phyloP scores from a whole-genome alignment of 768 basidiomycete species.

The Boletellus ananas region DNA sequence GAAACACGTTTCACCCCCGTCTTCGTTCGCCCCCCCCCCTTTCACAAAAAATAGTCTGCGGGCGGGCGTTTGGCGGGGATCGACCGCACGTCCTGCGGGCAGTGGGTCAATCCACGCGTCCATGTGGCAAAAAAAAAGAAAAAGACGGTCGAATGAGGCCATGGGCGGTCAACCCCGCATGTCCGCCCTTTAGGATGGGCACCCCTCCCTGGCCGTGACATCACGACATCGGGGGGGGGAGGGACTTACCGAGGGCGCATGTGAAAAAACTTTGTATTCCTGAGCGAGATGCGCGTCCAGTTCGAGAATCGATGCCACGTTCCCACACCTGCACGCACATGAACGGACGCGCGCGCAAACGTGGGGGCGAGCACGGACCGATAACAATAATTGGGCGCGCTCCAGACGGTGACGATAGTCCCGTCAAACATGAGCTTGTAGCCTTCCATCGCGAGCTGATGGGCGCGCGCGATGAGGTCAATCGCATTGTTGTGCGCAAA shows the following conservation, averaged over 20 bases:
- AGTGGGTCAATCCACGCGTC: too few relatives aligned
- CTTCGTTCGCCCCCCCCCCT: too few relatives aligned
- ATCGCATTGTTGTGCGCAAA: slow-evolving; percentile 92
- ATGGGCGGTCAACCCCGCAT: slow-evolving; percentile 22
- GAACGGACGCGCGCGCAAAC: slow-evolving; percentile 10
- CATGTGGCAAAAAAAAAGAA: too few relatives aligned
- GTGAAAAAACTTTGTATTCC: slow-evolving; percentile 93
- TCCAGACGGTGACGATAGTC: slow-evolving; percentile 96
- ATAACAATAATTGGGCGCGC: slow-evolving; percentile 98
- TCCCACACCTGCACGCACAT: slow-evolving; percentile 95
- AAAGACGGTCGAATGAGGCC: neutral
- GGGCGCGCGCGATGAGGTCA: slow-evolving; percentile 93
- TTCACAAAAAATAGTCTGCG: slow-evolving; percentile 79
- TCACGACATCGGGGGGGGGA: neutral
- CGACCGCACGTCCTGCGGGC: slow-evolving; percentile 69
- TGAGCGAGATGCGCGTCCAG: slow-evolving; percentile 90
- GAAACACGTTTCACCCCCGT: too few relatives aligned
- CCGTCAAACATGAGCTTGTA: slow-evolving; percentile 97
- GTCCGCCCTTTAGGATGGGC: too few relatives aligned
- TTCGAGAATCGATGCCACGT: slow-evolving; percentile 92
- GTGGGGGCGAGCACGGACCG: slow-evolving; percentile 46
- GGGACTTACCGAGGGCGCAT: slow-evolving; percentile 74
- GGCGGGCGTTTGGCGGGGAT: slow-evolving; percentile 82
- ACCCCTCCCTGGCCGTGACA: too few relatives aligned
- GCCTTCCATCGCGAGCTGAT: slow-evolving; percentile 98